A percentile compares a stretch with the other conserved stretches of the same genome.
These are phyloP conservation scores for Acacia confusa DNA, from an alignment of 306 rosid species.

Conservation along the genomic window DNA sequence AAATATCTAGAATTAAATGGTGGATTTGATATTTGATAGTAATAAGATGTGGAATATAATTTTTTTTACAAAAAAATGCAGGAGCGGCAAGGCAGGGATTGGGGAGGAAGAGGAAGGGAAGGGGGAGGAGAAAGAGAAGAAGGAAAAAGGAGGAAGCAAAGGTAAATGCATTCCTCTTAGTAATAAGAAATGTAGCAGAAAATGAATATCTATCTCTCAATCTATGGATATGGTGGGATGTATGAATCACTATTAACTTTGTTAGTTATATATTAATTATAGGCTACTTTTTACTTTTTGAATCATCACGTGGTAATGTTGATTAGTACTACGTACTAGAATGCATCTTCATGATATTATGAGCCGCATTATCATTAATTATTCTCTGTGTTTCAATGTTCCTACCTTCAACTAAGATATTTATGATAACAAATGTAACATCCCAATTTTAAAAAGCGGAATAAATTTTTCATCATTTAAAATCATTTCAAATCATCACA, in stretches of 20 bases:
- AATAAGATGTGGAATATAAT: neutral
- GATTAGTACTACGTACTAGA: neutral
- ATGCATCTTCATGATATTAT: neutral
- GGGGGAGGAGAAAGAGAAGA: constrained; percentile 30
- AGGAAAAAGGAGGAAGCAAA: constrained; percentile 28
- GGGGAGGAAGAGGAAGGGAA: constrained; percentile 36
- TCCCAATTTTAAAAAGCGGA: no score
- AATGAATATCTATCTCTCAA: neutral
- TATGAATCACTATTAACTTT: neutral
- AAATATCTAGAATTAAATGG: neutral
- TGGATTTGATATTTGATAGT: neutral
- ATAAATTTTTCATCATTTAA: no score
- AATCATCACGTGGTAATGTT: neutral
- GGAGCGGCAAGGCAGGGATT: constrained; percentile 51
- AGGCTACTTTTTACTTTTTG: neutral
- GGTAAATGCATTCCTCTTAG: constrained; percentile 65
- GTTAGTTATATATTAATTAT: neutral
- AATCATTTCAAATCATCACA: no score
- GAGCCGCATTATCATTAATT: neutral
- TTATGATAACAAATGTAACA: no score
- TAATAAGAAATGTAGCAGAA: constrained; percentile 47
- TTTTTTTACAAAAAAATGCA: constrained; percentile 1
- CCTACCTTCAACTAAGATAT: no score
- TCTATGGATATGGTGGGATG: neutral
- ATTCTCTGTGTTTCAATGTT: neutral